These are phyloP conservation scores for Protomyces gravidus DNA, from an alignment of 1,139 yeast genomes.

Conservation along the genomic window DNA sequence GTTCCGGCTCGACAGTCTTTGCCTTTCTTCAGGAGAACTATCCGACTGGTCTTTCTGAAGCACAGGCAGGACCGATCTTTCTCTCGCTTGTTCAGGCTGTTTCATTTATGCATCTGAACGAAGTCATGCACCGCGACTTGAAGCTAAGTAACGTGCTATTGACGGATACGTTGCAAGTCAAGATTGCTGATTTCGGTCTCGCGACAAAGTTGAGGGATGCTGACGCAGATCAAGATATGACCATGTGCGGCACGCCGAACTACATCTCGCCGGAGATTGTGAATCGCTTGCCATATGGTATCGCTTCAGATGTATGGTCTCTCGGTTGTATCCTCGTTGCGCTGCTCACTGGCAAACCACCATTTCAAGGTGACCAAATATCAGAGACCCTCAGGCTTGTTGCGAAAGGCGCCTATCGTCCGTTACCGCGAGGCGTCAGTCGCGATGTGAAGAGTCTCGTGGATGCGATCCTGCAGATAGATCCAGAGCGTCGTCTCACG, in stretches of 20 bases:
- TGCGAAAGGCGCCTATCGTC: conserved; percentile 26
- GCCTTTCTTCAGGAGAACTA: conserved; percentile 15
- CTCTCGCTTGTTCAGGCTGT: conserved; percentile 68
- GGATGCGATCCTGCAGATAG: conserved; percentile 25
- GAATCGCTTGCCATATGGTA: conserved; percentile 53
- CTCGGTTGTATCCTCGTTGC: conserved; percentile 57
- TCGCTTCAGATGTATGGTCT: conserved; percentile 58
- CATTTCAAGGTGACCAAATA: conserved; percentile 46
- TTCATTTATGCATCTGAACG: conserved; percentile 61
- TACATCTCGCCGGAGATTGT: conserved; percentile 50
- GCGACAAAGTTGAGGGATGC: conserved; percentile 26
- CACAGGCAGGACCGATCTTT: conserved; percentile 50
- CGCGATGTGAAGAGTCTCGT: conserved; percentile 26
- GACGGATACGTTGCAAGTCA: conserved; percentile 12
- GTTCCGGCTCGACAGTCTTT: conserved; percentile 71
- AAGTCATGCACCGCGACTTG: conserved; percentile 79
- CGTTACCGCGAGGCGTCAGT: conserved; percentile 22
- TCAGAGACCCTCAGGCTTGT: conserved; percentile 27
- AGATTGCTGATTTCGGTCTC: conserved; percentile 31
- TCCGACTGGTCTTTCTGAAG: conserved; percentile 26
- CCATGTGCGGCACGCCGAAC: conserved; percentile 39
- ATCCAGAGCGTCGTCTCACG: conserved; percentile 24
- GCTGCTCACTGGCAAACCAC: conserved; percentile 52
- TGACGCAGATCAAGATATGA: conserved; percentile 35
- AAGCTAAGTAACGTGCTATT: conserved; percentile 59